Conservation (phyloP, 768 basidiomycete genomes). For the Tulasnella sp. region DNA sequence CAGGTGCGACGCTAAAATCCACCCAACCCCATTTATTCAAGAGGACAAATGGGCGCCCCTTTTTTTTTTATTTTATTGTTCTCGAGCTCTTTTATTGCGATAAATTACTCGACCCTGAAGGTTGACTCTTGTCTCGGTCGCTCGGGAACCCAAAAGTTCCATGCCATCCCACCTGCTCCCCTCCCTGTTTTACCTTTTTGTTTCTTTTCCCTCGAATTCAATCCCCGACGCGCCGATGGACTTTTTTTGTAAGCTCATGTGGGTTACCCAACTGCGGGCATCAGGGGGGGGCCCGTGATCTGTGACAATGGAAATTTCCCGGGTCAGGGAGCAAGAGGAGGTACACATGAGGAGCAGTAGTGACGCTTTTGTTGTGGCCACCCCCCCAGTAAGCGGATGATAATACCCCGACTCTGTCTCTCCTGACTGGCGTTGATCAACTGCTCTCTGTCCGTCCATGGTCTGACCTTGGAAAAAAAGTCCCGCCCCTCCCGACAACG, state of each 20-base stretch:
- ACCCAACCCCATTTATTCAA: neutral
- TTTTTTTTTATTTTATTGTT: constrained; percentile 11
- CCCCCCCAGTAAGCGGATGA: neutral
- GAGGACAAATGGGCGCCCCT: constrained; percentile 6
- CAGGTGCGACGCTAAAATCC: neutral
- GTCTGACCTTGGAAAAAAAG: constrained; percentile 15
- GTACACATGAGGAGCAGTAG: neutral
- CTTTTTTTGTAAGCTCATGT: neutral
- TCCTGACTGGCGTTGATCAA: constrained; percentile 8
- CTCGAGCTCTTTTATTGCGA: constrained; percentile 11
- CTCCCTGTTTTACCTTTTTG: constrained; percentile 15
- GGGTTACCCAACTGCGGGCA: no score
- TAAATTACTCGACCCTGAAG: constrained; percentile 11
- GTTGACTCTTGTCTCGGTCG: neutral
- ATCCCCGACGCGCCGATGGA: constrained; percentile 10
- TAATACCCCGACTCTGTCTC: constrained; percentile 4
- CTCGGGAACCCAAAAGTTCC: neutral
- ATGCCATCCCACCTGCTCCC: neutral
- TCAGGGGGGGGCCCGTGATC: neutral
- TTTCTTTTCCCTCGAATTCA: constrained; percentile 3
- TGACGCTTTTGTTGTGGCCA: neutral
- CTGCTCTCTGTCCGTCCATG: neutral
- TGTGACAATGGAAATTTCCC: constrained; percentile 4
- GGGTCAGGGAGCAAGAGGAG: constrained; percentile 5
- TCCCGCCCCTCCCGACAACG: neutral